phyloP scores from a whole-genome alignment of 768 basidiomycete genomes.

The Lanmaoa rubissima region DNA sequence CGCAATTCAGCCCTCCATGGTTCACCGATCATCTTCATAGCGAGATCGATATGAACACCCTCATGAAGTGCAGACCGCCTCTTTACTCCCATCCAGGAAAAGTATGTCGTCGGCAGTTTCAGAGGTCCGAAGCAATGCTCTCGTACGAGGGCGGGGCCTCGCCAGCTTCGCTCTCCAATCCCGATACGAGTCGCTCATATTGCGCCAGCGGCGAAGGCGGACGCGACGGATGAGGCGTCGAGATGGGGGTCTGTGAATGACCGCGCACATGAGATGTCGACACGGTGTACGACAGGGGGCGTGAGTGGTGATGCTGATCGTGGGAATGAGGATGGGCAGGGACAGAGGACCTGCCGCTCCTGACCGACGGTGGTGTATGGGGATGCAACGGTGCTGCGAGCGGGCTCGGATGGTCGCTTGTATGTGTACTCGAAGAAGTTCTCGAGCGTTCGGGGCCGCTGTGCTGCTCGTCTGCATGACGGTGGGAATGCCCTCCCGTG shows the following conservation, averaged over 20 bases:
- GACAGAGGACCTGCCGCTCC: background rate
- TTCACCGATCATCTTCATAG: background rate
- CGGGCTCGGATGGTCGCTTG: background rate
- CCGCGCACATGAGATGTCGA: background rate
- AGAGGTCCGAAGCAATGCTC: conserved; percentile 15
- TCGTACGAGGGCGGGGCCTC: conserved; percentile 73
- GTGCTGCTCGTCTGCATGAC: background rate
- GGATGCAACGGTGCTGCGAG: background rate
- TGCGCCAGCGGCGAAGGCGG: conserved; percentile 36
- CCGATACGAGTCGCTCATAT: conserved; percentile 83
- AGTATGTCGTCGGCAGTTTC: background rate
- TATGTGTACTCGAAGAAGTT: background rate
- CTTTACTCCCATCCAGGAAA: background rate
- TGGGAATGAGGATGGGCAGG: background rate
- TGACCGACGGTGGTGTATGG: background rate
- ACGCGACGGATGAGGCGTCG: conserved; percentile 9
- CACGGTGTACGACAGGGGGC: background rate
- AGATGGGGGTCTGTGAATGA: background rate
- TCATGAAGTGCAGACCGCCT: background rate
- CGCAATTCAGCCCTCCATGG: background rate
- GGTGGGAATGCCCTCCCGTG: background rate
- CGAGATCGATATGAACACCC: too few species aligned
- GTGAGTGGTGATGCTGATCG: background rate
- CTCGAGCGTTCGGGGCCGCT: background rate
- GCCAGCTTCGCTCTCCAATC: conserved; percentile 80